Evolutionary conservation across 352 stramenopile genomes (phyloP).

Genomic region (Globisporangium iwayamae): DNA sequence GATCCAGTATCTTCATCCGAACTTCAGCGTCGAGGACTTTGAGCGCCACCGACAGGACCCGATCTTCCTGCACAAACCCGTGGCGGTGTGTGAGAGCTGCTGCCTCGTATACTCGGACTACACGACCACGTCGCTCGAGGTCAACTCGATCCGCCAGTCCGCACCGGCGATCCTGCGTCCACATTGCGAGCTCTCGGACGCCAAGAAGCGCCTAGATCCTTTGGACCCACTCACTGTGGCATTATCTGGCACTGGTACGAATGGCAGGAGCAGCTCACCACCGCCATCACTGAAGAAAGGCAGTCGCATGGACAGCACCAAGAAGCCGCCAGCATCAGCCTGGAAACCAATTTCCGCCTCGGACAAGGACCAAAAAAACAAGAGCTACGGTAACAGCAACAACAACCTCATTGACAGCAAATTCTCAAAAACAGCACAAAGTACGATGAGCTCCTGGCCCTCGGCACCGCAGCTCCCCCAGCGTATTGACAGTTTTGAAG

Average conservation of each 20-base stretch:
- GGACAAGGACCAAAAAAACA: conserved; percentile 11
- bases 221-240: conserved; percentile 30
- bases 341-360: conserved; percentile 51
- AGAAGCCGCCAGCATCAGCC: conserved; percentile 46
- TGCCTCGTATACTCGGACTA: conserved; percentile 94
- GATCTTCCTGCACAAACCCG: conserved; percentile 93
- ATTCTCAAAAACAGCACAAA: conserved; percentile 14
- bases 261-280: background rate
- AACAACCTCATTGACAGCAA: background rate
- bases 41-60: conserved; percentile 87
- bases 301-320: conserved; percentile 7
- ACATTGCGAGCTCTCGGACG: conserved; percentile 44
- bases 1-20: conserved; percentile 90
- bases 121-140: conserved; percentile 63
- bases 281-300: conserved; percentile 10
- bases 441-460: conserved; percentile 30
- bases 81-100: conserved; percentile 90
- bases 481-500: conserved; percentile 52
- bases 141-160: conserved; percentile 59
- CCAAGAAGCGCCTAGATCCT: conserved; percentile 36
- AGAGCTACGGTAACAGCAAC: conserved; percentile 15
- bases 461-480: conserved; percentile 51
- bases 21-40: conserved; percentile 82
- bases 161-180: conserved; percentile 67
- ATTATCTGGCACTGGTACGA: background rate